Evolutionary conservation across 208 protist species (phyloP).

Genomic region (Spongospora subterranea): DNA sequence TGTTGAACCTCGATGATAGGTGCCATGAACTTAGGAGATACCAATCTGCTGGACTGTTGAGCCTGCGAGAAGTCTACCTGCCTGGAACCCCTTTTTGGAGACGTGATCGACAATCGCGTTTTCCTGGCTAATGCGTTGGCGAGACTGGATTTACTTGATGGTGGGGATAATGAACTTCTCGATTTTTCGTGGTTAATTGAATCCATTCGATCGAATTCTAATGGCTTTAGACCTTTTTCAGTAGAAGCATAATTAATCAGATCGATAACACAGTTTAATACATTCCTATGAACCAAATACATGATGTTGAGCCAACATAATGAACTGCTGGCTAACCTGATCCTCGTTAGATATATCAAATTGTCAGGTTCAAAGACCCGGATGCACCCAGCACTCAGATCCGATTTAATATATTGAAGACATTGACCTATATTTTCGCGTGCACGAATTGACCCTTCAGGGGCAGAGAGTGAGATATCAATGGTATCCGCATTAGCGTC

Average conservation of each 20-base stretch:
- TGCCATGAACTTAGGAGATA: too few relatives aligned
- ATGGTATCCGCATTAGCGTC: neutral
- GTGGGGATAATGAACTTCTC: neutral
- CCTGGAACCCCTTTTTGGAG: neutral
- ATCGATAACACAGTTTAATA: neutral
- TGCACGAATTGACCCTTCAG: neutral
- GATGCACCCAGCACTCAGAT: neutral
- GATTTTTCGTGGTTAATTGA: neutral
- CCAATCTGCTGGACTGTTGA: too few relatives aligned
- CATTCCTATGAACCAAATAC: neutral
- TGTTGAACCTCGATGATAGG: too few relatives aligned
- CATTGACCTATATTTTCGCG: neutral
- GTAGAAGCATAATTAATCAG: neutral
- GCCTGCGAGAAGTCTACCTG: too few relatives aligned
- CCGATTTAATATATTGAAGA: neutral
- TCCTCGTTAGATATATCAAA: neutral
- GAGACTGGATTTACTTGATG: neutral
- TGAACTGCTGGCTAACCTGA: neutral
- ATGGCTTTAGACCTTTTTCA: neutral
- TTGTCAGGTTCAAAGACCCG: neutral
- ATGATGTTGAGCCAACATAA: neutral
- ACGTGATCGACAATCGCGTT: neutral
- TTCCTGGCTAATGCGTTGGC: neutral
- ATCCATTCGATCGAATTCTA: neutral
- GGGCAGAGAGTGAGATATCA: neutral